Base-by-base conservation (phyloP, 169 alveolate species). In the Cryptosporidium sp. region DNA sequence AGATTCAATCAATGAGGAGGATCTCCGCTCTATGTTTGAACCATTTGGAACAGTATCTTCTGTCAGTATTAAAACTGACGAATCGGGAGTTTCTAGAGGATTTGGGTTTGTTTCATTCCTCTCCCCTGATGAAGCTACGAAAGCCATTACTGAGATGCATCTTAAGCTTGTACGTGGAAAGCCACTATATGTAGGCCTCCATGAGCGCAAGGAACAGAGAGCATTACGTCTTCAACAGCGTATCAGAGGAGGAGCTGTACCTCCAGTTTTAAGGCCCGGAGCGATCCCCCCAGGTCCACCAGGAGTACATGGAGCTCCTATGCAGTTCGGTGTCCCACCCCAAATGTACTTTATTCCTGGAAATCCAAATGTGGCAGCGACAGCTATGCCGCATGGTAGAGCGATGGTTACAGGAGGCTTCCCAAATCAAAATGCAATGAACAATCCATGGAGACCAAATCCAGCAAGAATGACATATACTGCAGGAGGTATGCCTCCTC, bases 81-180 rank as follows among this genome's bases (percentile, higher is more conserved):
- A 95, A 69, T 92, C 95, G 55, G 97, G 97, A n/a, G 95, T 92
- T 35, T 95, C 98, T 59, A 96, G 97, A 91, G 99, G 99, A 45
- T 98, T 98, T 86, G 99, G 99, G 37, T 98, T 97, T 91, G 99
- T 98, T 26, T 97, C 99, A 94, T 98, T 97, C 94, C 93, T 94
- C 68, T 91, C 96, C 23, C 98, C 98, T 16, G 99, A 97, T 70
- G 99, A 97, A 92, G 99, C 99, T 12, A 96, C 97, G 37, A 96
- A 95, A 91, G 99, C 99, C 10, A 97, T 97, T 52, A 95, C 98
- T 37, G 99, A 97, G 91, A 98, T 97, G 99, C 98, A 97, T 84
- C 91, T 96, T 91, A 96, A 96, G 94, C 92, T 93, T 61, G 94
- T 95, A 14, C 92, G 95, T 52, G 97, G 96, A 61, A 97, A 97